Conservation (phyloP, 495 filamentous ascomycete species). For the Jackrogersella minutella region DNA sequence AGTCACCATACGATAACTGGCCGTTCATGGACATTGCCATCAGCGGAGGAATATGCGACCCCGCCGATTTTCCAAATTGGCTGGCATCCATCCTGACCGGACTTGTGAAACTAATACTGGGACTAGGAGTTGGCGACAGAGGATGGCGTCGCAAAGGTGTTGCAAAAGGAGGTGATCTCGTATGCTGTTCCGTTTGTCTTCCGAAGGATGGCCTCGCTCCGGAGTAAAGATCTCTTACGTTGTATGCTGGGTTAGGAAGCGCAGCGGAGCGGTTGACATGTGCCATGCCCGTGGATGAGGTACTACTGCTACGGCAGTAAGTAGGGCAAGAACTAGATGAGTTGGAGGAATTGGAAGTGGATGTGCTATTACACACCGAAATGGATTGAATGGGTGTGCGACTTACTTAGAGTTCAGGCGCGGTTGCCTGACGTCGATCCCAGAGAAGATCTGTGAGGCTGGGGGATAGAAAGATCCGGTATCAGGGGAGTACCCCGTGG, state of each 20-base stretch:
- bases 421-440: conserved; percentile 56
- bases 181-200: conserved; percentile 58
- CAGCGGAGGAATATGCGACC: conserved; percentile 65
- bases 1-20: conserved; percentile 64
- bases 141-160: conserved; percentile 58
- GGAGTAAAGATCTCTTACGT: conserved; percentile 59
- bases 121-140: conserved; percentile 59
- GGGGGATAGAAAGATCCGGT: conserved; percentile 54
- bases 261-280: conserved; percentile 60
- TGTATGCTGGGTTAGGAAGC: conserved; percentile 58
- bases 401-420: conserved; percentile 62
- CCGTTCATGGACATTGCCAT: conserved; percentile 64
- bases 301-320: conserved; percentile 56
- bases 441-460: conserved; percentile 53
- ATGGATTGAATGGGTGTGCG: conserved; percentile 31
- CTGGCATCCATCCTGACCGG: conserved; percentile 58
- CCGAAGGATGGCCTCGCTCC: conserved; percentile 56
- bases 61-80: conserved; percentile 51
- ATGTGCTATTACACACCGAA: conserved; percentile 22
- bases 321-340: conserved; percentile 39
- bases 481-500: conserved; percentile 55
- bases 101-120: conserved; percentile 50
- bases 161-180: conserved; percentile 58
- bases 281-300: conserved; percentile 62
- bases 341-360: conserved; percentile 17